phyloP scores from a whole-genome alignment of 2,329 filamentous ascomycete genomes.

The Pseudogymnoascus sp. region DNA sequence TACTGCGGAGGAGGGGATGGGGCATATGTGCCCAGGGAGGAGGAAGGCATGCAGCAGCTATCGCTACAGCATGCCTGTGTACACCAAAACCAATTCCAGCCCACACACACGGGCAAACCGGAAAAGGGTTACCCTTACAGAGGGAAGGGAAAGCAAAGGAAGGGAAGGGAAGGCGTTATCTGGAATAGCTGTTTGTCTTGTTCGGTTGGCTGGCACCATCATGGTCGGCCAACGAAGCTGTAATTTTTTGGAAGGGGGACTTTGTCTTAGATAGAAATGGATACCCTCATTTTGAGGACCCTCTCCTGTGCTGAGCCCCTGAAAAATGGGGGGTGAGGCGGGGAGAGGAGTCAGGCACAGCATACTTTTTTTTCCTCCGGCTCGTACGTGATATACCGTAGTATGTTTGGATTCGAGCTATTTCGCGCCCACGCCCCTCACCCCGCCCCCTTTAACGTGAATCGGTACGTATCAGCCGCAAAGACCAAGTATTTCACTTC shows the following conservation, averaged over 20 bases:
- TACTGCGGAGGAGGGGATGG: neutral
- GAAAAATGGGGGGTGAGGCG: no score
- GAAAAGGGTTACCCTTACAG: neutral
- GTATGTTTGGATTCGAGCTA: no score
- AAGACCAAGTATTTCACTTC: no score
- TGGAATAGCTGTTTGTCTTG: neutral
- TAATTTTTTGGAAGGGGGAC: neutral
- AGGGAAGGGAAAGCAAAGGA: neutral
- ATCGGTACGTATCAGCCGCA: no score
- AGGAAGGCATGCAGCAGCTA: neutral
- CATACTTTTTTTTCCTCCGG: neutral
- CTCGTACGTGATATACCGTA: no score
- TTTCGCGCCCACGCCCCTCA: no score
- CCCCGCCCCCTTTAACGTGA: no score
- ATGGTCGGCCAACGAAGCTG: neutral
- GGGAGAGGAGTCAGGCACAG: neutral
- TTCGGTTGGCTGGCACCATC: neutral
- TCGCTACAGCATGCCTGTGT: neutral
- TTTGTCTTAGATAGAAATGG: slow-evolving; percentile 1
- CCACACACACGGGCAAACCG: neutral
- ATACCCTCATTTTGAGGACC: neutral
- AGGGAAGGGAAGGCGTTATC: neutral
- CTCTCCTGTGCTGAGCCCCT: neutral
- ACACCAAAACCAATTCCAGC: neutral
- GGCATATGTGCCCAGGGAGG: neutral